Evolutionary conservation across 2,329 filamentous ascomycete species (phyloP).

Genomic region (Biscogniauxia marginata): DNA sequence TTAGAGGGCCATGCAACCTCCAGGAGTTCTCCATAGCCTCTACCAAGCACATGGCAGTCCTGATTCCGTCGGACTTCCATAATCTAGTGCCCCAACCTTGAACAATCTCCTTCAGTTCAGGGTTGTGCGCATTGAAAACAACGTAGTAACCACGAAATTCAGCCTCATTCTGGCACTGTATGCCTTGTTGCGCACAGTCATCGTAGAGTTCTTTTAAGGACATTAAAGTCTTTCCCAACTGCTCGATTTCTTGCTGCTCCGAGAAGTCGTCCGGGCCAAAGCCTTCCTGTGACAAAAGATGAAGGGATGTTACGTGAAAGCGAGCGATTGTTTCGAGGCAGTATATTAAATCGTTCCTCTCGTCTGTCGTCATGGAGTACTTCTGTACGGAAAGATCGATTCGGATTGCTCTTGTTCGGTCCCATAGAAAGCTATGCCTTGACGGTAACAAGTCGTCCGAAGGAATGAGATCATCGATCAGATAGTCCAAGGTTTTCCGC

Average conservation of each 20-base stretch:
- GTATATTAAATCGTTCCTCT: conserved; percentile 59
- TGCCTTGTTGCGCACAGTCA: conserved; percentile 58
- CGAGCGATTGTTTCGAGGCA: conserved; percentile 65
- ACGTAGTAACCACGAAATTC: conserved; percentile 67
- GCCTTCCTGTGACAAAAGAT: conserved; percentile 58
- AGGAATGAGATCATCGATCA: conserved; percentile 58
- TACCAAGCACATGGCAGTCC: conserved; percentile 59
- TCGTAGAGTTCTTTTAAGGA: conserved; percentile 67
- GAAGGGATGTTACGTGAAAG: conserved; percentile 65
- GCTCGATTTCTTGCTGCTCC: conserved; percentile 66
- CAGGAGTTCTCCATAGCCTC: conserved; percentile 59
- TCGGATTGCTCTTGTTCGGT: conserved; percentile 65
- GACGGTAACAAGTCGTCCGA: conserved; percentile 53
- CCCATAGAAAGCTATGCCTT: conserved; percentile 66
- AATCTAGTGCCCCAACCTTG: conserved; percentile 55
- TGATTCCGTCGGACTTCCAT: conserved; percentile 59
- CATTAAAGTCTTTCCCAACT: conserved; percentile 63
- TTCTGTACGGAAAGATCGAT: conserved; percentile 66
- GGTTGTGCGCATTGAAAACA: conserved; percentile 59
- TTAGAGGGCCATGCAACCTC: conserved; percentile 56
- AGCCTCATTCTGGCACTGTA: conserved; percentile 60
- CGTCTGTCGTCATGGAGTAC: conserved; percentile 55
- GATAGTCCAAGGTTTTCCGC: conserved; percentile 60
- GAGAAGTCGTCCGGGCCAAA: conserved; percentile 60
- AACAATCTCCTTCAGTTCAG: conserved; percentile 55